These are phyloP conservation scores for Trichosporon sp. DNA, from an alignment of 1,284 basidiomycete genomes.

Conservation along the genomic window DNA sequence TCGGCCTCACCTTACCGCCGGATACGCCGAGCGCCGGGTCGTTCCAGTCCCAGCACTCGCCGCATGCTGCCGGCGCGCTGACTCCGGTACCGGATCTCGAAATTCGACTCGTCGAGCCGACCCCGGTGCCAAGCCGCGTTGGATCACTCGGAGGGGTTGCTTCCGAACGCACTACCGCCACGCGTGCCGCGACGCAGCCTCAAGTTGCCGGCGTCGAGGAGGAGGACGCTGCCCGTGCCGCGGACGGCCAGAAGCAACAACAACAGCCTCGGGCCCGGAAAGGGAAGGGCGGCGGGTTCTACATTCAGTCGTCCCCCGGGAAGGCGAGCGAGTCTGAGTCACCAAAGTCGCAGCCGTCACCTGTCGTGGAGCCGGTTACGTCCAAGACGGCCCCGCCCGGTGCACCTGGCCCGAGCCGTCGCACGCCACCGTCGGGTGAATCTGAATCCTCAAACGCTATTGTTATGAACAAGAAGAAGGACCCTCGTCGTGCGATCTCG, in stretches of 20 bases:
- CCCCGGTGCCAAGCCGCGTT: constrained; percentile 42
- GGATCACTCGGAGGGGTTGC: constrained; percentile 35
- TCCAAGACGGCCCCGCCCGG: neutral
- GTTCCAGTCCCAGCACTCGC: neutral
- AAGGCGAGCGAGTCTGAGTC: constrained; percentile 35
- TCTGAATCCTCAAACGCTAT: constrained; percentile 28
- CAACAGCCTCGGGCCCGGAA: neutral
- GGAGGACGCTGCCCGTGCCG: constrained; percentile 10
- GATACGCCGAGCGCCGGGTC: neutral
- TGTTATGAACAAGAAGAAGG: constrained; percentile 18
- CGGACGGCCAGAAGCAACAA: neutral
- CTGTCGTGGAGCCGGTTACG: constrained; percentile 3
- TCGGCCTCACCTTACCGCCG: neutral
- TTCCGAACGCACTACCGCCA: constrained; percentile 1
- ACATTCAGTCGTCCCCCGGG: constrained; percentile 15
- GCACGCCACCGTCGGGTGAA: constrained; percentile 4
- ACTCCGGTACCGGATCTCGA: constrained; percentile 40
- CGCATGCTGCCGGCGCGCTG: constrained; percentile 11
- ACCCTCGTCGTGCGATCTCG: constrained; percentile 34
- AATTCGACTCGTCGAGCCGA: constrained; percentile 46
- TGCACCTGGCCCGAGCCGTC: neutral
- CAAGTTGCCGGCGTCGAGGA: constrained; percentile 18
- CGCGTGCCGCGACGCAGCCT: constrained; percentile 8
- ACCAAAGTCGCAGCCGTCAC: constrained; percentile 22
- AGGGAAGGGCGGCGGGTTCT: constrained; percentile 17